Percentiles rank a stretch among this genome's conserved stretches.
Conservation (phyloP, 441 rosid species). For the Jatropha podagrica region DNA sequence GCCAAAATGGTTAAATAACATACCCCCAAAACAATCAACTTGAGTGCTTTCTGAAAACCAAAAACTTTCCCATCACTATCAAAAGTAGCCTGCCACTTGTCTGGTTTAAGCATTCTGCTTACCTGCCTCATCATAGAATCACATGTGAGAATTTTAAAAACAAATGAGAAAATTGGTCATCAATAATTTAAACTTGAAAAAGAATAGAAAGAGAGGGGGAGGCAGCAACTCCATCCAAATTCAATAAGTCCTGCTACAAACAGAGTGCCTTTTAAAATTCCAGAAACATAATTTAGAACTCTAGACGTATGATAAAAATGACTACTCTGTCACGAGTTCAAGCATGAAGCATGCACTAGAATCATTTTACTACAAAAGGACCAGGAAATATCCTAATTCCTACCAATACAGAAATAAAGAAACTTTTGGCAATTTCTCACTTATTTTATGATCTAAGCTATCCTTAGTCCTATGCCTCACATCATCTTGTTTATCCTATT, state of each 20-base stretch:
- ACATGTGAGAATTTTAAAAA: conserved; percentile 18
- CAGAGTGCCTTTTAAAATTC: not conserved
- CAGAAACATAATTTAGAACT: not conserved
- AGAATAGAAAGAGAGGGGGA: not conserved
- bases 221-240: not conserved
- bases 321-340: not conserved
- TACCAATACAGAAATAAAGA: conserved; percentile 2
- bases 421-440: not conserved
- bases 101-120: conserved; percentile 86
- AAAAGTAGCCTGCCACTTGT: conserved; percentile 80
- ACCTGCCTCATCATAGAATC: conserved; percentile 46
- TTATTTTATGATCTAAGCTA: not conserved
- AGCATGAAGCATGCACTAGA: not conserved
- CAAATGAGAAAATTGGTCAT: not conserved
- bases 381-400: not conserved
- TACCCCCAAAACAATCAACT: conserved; percentile 81
- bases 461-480: not conserved
- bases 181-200: not conserved
- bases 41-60: conserved; percentile 80
- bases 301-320: not conserved
- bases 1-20: conserved; percentile 27
- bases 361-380: not conserved
- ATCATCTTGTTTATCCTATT: not conserved
- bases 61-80: conserved; percentile 79
- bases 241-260: not conserved